Base-by-base conservation (phyloP, 148 eudicot genomes). In the Arbutus unedo region DNA sequence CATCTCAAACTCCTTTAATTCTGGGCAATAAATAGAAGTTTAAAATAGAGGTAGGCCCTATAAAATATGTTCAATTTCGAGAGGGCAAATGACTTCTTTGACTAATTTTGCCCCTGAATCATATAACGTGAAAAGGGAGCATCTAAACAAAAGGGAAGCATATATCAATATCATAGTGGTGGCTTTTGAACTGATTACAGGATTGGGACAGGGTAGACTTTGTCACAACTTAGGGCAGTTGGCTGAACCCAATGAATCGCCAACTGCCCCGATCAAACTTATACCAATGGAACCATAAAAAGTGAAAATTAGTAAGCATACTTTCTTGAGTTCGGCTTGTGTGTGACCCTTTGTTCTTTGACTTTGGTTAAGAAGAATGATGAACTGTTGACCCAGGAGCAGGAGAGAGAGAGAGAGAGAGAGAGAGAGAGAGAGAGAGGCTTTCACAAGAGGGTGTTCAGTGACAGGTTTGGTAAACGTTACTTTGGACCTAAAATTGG, bases 141-240 rank as follows among this genome's bases (percentile, higher is more conserved):
- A 5, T 49, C 8, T 31, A 31, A 31, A 31, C 38, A 31, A 31
- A 31, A 31, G 38, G 38, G 38, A 1, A 31, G 38, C 38, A 31
- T 0, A 31, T 31, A 31, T 31, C 38, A 31, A 31, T 31, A 1
- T 31, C 1, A 31, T 31, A 31, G 38, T 31, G 38, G 38, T 3
- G 68, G 68, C 70, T 64, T 64, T 64, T 64, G 70, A 23, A 64
- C 13, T 60, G 10, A 64, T 59, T 59, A 59, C 19, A 57, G 66
- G 66, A 7, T 19, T 19, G 66, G 77, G 23, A 74, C 5, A 9
- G 16, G 15, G 7, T 23, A 7, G 57, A 47, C 15, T 13, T 80
- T 9, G 56, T 59, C 10, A 11, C 57, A 44, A 78, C 11, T 7
- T n/a, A 67, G 85, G n/a, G 85, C 85, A 70, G 85, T 83, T 83